A percentile compares a stretch with the other conserved stretches of the same genome.
Evolutionary conservation across 2,329 filamentous ascomycete genomes (phyloP).

Genomic region (Mariannaea sp.): DNA sequence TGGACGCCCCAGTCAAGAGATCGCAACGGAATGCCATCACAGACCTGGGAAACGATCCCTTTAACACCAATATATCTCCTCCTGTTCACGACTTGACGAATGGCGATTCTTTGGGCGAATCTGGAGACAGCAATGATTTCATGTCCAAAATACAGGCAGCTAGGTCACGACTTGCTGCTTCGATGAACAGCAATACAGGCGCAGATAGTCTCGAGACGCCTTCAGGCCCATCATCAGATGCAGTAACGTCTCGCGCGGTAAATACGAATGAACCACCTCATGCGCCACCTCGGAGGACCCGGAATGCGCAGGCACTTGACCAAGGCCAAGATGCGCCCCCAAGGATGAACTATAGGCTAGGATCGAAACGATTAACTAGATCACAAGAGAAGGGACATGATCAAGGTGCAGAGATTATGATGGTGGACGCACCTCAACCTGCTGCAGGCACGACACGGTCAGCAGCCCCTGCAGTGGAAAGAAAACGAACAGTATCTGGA

Average conservation of each 20-base stretch:
- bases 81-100: slow-evolving; percentile 50
- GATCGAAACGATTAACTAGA: slow-evolving; percentile 48
- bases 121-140: slow-evolving; percentile 56
- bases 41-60: slow-evolving; percentile 54
- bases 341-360: slow-evolving; percentile 65
- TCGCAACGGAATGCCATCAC: slow-evolving; percentile 45
- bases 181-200: slow-evolving; percentile 45
- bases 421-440: slow-evolving; percentile 48
- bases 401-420: slow-evolving; percentile 44
- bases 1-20: slow-evolving; percentile 51
- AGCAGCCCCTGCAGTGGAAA: slow-evolving; percentile 59
- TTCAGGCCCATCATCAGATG: slow-evolving; percentile 35
- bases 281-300: slow-evolving; percentile 58
- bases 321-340: slow-evolving; percentile 62
- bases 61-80: slow-evolving; percentile 51
- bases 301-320: slow-evolving; percentile 58
- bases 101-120: slow-evolving; percentile 47
- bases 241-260: slow-evolving; percentile 29
- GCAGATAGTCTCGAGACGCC: slow-evolving; percentile 69
- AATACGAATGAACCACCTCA: slow-evolving; percentile 53
- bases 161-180: slow-evolving; percentile 51
- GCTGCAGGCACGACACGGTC: slow-evolving; percentile 45
- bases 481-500: slow-evolving; percentile 92
- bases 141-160: slow-evolving; percentile 60
- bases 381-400: slow-evolving; percentile 45